Conservation (phyloP, 2,329 filamentous ascomycete genomes). For the Phialophora chinensis region DNA sequence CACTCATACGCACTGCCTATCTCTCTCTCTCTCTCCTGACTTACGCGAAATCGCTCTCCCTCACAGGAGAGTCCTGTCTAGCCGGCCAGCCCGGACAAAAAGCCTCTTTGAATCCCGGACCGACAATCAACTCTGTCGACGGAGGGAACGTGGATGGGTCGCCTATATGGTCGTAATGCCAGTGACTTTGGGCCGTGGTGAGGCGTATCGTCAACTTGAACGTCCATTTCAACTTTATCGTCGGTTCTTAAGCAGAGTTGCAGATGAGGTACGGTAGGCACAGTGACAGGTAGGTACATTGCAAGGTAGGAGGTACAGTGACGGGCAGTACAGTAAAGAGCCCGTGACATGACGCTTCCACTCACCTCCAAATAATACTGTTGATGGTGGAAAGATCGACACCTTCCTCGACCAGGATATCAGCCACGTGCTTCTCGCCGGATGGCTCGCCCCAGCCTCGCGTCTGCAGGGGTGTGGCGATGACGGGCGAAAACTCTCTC, state of each 20-base stretch:
- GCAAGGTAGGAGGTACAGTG: neutral
- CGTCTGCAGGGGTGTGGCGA: conserved; percentile 18
- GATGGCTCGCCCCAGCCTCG: conserved; percentile 28
- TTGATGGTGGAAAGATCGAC: conserved; percentile 21
- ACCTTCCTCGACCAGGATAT: conserved; percentile 35
- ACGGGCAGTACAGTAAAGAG: neutral
- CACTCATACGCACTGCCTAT: too few relatives aligned
- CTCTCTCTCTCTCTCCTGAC: neutral
- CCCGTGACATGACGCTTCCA: neutral
- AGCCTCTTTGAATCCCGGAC: conserved; percentile 56
- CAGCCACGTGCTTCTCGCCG: conserved; percentile 35
- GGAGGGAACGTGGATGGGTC: conserved; percentile 56
- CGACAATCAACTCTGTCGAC: conserved; percentile 57
- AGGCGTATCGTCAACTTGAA: conserved; percentile 41
- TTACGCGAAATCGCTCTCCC: conserved; percentile 46
- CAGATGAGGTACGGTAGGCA: neutral
- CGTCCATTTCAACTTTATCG: neutral
- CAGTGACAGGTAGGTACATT: neutral
- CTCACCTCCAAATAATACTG: conserved; percentile 34
- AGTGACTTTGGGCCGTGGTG: conserved; percentile 40
- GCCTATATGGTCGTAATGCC: conserved; percentile 56
- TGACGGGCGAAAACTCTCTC: conserved; percentile 32
- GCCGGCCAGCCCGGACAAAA: conserved; percentile 57
- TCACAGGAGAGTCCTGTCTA: conserved; percentile 45
- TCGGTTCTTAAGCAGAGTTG: neutral